Base-by-base conservation (phyloP, 2,329 filamentous ascomycete species). In the Teratosphaeria nubilosa region DNA sequence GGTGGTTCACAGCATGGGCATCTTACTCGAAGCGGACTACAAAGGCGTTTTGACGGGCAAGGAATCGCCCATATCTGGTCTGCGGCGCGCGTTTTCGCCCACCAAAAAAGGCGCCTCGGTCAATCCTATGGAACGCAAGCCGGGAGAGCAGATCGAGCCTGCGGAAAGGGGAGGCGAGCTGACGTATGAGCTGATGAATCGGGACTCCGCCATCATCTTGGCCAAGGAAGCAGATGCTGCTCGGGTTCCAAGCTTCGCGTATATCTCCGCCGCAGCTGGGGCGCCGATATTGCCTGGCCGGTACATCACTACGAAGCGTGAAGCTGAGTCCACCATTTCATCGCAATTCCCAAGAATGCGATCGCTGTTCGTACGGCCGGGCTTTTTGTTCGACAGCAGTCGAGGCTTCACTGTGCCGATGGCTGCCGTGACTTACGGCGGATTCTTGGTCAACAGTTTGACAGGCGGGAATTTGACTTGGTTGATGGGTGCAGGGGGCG, bases 101-200 rank as follows among this genome's bases (percentile, higher is more conserved):
- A 80, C 81, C 1, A 86, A 86, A 64, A 66, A 73, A 75, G 68
- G 84, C 58, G 83, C 83, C 56, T 80, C 76, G 68, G 61, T 61
- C 32, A 88, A 95, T 71, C 90, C 89, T 1, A 77, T 95, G 20
- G 81, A 86, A 60, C 79, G 81, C 56, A 73, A 78, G 50, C 83
- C 80, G 54, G 81, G 82, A 61, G 73, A 76, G 61, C 79, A 82
- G 60, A 80, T 91, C 64, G 79, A 81, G 64, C 81, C 86, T 0
- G 79, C 84, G 56, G 85, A 88, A 72, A 81, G 78, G 52, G 84
- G 85, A 65, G 85, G 86, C 27, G 88, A 94, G 74, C 79, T 96
- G 67, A 96, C 92, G 20, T 99, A 99, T 77, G 94, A 97, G 77
- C 80, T 91, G 60, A 96, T 99, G 90, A 99, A 99, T 76, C 83